Percentiles rank a stretch among this genome's conserved stretches.
Evolutionary conservation across 805 yeast genomes (phyloP).

Genomic region (Schwanniomyces sp.): DNA sequence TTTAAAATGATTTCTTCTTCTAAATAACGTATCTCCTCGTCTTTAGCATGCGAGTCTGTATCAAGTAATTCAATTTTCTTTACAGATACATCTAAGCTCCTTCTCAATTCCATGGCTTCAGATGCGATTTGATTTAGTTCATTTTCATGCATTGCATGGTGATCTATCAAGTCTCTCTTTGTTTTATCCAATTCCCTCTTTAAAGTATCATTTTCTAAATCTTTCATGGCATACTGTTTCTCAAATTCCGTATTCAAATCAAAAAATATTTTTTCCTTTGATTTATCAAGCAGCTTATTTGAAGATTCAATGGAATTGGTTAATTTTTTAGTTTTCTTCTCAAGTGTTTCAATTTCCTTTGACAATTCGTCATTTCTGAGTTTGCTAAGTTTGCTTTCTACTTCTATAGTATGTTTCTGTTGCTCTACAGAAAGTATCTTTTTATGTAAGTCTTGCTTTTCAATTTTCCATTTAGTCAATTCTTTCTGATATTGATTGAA

Average conservation of each 20-base stretch:
- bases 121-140: background rate
- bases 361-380: background rate
- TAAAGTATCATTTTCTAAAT: slow-evolving; percentile 14
- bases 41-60: background rate
- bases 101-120: background rate
- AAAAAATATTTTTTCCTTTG: slow-evolving; percentile 12
- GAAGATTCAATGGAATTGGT: slow-evolving; percentile 4
- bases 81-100: background rate
- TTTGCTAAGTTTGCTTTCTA: background rate
- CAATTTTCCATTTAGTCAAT: background rate
- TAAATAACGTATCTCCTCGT: background rate
- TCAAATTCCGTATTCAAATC: slow-evolving; percentile 26
- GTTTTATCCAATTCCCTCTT: background rate
- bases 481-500: background rate
- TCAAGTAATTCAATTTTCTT: background rate
- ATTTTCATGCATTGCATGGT: background rate
- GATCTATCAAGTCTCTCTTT: background rate
- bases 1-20: background rate
- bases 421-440: background rate
- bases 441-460: background rate
- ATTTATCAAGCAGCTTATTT: background rate
- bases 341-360: slow-evolving; percentile 6
- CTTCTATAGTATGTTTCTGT: background rate
- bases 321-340: background rate
- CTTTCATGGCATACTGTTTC: slow-evolving; percentile 19